Evolutionary conservation across 192 early-diverging fungal species (phyloP).

Genomic region (Backusella circina): DNA sequence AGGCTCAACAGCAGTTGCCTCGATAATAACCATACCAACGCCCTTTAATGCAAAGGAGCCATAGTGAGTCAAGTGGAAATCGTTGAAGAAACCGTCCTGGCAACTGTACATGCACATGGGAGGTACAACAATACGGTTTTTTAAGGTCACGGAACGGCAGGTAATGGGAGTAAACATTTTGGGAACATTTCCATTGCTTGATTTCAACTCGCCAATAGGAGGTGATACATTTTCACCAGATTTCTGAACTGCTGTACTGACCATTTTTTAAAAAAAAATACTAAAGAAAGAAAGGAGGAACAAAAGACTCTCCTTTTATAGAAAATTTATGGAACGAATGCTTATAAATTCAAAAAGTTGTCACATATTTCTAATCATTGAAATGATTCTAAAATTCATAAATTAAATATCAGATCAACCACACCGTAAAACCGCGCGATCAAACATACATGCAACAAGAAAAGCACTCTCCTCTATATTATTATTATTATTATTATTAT

Average conservation of each 20-base stretch:
- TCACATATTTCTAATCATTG: neutral
- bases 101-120: conserved; percentile 88
- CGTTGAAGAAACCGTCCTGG: conserved; percentile 59
- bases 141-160: conserved; percentile 62
- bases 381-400: neutral
- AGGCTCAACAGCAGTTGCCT: conserved; percentile 69
- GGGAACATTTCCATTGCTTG: neutral
- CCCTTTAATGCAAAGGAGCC: conserved; percentile 74
- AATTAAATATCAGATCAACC: neutral
- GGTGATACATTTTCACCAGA: neutral
- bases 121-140: conserved; percentile 74
- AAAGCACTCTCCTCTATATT: neutral
- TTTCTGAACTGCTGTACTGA: neutral
- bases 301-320: neutral
- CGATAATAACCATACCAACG: conserved; percentile 77
- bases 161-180: conserved; percentile 68
- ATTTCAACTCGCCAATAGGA: neutral
- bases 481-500: neutral
- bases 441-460: neutral
- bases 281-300: neutral
- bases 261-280: neutral
- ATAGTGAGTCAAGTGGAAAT: conserved; percentile 60
- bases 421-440: neutral
- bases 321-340: neutral
- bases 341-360: neutral